These are phyloP conservation scores for Aegilops sharonensis DNA, from an alignment of 176 grass and related monocot genomes.

Conservation along the genomic window DNA sequence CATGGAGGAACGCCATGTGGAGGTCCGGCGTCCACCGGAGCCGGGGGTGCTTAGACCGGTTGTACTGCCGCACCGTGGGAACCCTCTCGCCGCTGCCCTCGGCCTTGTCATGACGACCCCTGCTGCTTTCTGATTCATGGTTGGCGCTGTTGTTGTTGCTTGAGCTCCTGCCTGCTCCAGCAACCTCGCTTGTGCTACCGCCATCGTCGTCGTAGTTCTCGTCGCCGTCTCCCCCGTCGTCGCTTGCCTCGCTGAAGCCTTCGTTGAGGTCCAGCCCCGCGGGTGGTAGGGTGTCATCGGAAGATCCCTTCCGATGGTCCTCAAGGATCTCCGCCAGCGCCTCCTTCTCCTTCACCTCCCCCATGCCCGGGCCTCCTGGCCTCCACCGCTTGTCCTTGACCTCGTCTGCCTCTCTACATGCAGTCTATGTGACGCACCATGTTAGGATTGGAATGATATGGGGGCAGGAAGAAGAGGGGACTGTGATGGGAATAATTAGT, in stretches of 20 bases:
- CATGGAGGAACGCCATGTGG: constrained; percentile 87
- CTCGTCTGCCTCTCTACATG: constrained; percentile 22
- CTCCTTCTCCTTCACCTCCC: constrained; percentile 48
- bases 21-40: constrained; percentile 95
- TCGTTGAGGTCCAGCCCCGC: constrained; percentile 72
- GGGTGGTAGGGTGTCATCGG: not conserved
- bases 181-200: constrained; percentile 40
- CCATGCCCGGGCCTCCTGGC: constrained; percentile 28
- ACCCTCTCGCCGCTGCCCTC: constrained; percentile 43
- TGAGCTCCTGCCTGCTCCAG: constrained; percentile 30
- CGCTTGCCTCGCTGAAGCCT: constrained; percentile 25
- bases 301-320: constrained; percentile 35
- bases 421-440: constrained; percentile 34
- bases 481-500: constrained; percentile 44
- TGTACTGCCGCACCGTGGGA: constrained; percentile 77
- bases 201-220: constrained; percentile 19
- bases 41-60: constrained; percentile 79
- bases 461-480: constrained; percentile 60
- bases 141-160: constrained; percentile 54
- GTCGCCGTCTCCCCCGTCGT: constrained; percentile 2
- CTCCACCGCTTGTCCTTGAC: constrained; percentile 26
- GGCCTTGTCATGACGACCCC: constrained; percentile 35
- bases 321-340: constrained; percentile 45
- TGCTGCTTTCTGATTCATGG: constrained; percentile 34
- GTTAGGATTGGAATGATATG: constrained; percentile 47